Conservation (phyloP, 176 grass and related monocot species). For the Aegilops umbellulata region DNA sequence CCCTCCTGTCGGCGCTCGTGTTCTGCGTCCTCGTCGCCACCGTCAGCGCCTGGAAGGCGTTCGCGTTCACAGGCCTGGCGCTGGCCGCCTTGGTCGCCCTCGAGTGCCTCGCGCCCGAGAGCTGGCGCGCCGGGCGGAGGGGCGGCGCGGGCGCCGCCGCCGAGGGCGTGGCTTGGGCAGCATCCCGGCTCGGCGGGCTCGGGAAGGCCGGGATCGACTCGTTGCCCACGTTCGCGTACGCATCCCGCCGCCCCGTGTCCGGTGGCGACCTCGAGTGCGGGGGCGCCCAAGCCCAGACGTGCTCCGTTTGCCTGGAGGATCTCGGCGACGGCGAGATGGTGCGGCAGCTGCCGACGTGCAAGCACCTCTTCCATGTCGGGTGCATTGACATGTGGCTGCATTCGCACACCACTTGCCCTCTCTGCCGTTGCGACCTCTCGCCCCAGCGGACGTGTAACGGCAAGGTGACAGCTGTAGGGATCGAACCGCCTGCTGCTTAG, state of each 20-base stretch:
- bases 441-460: neutral
- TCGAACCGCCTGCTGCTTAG: neutral
- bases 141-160: neutral
- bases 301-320: slow-evolving; percentile 22
- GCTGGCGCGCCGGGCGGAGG: neutral
- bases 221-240: slow-evolving; percentile 33
- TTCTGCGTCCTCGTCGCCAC: slow-evolving; percentile 34
- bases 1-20: neutral
- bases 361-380: slow-evolving; percentile 38
- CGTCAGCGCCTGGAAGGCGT: slow-evolving; percentile 28
- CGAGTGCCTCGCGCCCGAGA: neutral
- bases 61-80: neutral
- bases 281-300: neutral
- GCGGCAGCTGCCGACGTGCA: slow-evolving; percentile 34
- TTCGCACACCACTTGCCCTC: slow-evolving; percentile 31
- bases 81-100: neutral
- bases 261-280: neutral
- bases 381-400: slow-evolving; percentile 57
- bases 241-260: neutral
- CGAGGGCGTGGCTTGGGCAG: too few species aligned
- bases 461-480: neutral
- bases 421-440: slow-evolving; percentile 36
- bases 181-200: neutral
- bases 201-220: neutral
- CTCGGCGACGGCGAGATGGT: slow-evolving; percentile 18